Base-by-base conservation (phyloP, 2,329 filamentous ascomycete genomes). In the Malbranchea zuffiana region DNA sequence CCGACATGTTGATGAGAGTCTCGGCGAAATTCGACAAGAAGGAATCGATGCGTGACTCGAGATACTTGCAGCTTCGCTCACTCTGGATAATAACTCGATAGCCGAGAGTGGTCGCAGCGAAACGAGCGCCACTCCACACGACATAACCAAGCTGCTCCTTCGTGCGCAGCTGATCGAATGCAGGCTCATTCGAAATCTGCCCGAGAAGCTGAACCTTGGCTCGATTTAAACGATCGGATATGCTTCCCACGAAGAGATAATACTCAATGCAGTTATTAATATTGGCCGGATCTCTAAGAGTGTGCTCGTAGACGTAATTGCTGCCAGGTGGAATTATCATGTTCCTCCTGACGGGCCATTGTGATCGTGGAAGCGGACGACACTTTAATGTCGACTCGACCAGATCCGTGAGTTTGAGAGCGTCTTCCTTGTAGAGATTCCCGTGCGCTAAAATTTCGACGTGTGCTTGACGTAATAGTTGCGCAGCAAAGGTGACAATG, bases 141-240 rank as follows among this genome's bases (percentile, higher is more conserved):
- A 98, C 83, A 50, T 98, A 98, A 8, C 90, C 90, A 5, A 98
- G 78, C 61, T 98, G 88, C 59, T 98, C 88, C 61, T 96, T 95
- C 28, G 90, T 96, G 33, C 90, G 77, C 5, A 98, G 71, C 57
- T 93, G 86, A 60, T 98, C 85, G 54, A 96, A 98, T 6, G 82
- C 82, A 3, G 87, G 87, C 62, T 98, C 90, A 39, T 93, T 82
- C 0, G 85, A 78, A 63, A 98, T 82, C 60, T 96, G 90, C 17
- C 84, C 81, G 27, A 95, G 71, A 4, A 98, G 69, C 27, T 92
- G 68, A 0, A 83, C 71, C 58, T 82, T 86, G 10, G 87, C 82
- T 12, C 85, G 75, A 8, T 82, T 60, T 4, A 61, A 54, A n/a
- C 78, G 72, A 52, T 93, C 78, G 3, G 74, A 70, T 45, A 77